Conservation (phyloP, 164 flowering plant genomes). For the Vitis labrusca region DNA sequence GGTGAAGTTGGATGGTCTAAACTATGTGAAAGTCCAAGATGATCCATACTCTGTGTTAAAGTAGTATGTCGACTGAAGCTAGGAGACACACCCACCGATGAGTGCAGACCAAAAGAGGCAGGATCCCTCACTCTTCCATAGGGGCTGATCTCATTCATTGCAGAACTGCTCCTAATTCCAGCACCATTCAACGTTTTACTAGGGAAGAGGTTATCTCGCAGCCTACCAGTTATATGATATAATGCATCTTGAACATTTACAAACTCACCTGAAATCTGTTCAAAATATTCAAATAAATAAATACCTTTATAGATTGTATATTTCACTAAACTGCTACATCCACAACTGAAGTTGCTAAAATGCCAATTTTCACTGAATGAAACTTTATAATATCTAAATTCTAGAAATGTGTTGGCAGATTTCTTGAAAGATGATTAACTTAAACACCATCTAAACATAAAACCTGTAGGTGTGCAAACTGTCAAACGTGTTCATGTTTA, state of each 20-base stretch:
- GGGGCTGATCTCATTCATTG: constrained; percentile 34
- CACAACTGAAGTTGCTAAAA: too few species aligned
- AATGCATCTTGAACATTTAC: constrained; percentile 73
- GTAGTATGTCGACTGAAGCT: constrained; percentile 27
- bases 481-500: too few species aligned
- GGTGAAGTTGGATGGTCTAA: constrained; percentile 47
- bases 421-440: not conserved
- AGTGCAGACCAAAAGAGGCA: constrained; percentile 25
- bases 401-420: not conserved
- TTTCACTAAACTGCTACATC: too few species aligned
- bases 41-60: constrained; percentile 44
- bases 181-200: constrained; percentile 24
- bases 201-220: constrained; percentile 60
- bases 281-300: constrained; percentile 11
- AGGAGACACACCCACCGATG: constrained; percentile 35
- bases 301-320: too few species aligned
- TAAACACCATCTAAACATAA: too few species aligned
- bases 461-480: too few species aligned
- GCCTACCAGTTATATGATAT: constrained; percentile 59
- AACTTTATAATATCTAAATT: not conserved
- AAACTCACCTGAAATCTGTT: constrained; percentile 75
- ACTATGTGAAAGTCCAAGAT: constrained; percentile 45
- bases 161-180: constrained; percentile 33
- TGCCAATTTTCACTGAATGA: not conserved
- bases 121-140: constrained; percentile 47